phyloP scores from a whole-genome alignment of 139 green algal species.

The Pycnococcus provasolii region DNA sequence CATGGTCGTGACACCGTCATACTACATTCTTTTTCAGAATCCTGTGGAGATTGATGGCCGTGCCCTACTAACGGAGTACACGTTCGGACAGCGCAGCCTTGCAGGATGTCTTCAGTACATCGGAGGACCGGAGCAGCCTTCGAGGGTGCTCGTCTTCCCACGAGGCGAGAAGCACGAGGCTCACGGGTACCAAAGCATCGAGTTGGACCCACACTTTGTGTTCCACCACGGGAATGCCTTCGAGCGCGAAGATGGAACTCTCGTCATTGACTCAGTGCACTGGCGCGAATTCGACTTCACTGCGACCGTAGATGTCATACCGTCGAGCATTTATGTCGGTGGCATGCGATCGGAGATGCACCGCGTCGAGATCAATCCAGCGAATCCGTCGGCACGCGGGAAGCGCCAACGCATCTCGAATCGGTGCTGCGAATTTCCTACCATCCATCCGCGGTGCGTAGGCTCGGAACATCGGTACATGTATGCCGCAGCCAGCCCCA shows the following conservation, averaged over 20 bases:
- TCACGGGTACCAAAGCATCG: conserved; percentile 4
- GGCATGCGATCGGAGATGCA: background rate
- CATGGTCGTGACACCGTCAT: conserved; percentile 14
- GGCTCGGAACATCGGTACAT: conserved; percentile 1
- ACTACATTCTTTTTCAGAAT: conserved; percentile 14
- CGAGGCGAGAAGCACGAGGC: conserved; percentile 3
- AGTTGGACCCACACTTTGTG: conserved; percentile 12
- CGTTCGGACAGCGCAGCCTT: conserved; percentile 16
- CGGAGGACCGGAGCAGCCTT: conserved; percentile 1
- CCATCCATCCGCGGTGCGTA: background rate
- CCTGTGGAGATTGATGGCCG: background rate
- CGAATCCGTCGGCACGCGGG: no score
- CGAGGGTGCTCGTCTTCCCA: conserved; percentile 3
- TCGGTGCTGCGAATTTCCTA: no score
- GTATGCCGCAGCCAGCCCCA: background rate
- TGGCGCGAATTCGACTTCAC: conserved; percentile 14
- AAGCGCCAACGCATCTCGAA: no score
- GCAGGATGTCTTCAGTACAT: conserved; percentile 3
- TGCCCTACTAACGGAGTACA: conserved; percentile 16
- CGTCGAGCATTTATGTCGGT: conserved; percentile 6
- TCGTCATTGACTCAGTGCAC: conserved; percentile 9
- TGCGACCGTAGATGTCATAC: conserved; percentile 10
- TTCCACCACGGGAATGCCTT: conserved; percentile 22
- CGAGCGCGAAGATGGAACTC: background rate
- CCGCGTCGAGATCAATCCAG: no score